Evolutionary conservation across 345 rosid species (phyloP), one percentile per base, ranked within the genome.

Genomic region (Streptanthus diversifolius): DNA sequence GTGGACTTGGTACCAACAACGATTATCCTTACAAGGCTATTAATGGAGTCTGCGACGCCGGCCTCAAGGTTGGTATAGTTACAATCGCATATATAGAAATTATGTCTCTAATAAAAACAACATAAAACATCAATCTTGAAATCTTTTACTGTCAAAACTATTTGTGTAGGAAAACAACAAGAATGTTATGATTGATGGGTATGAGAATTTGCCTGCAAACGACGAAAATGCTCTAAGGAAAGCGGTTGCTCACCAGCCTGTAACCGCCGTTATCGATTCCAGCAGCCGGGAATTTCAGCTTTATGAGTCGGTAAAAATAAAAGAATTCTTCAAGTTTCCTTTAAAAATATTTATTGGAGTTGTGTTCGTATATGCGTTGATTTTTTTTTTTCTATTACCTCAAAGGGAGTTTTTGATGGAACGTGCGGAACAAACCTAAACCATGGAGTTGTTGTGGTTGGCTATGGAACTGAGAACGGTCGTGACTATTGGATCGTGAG

Each of bases 401-500:
- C 4, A 48, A 14, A 73, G 75, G 68, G 67, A 51, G 60, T 72
- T 3, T 78, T 66, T 49, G 45, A 53, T 49, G 56, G 68, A 30
- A 1, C 56, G 0, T 74, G 78, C 24, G 73, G 71, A 51, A 58
- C 49, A 52, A 86, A 84, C 39, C 85, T 92, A 30, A 88, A 92
- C 81, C 96, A 90, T 56, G 96, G 95, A 0, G 89, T 85, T 40
- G 44, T 90, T 68, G 79, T 90, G 1, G 88, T 90, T 41, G 98
- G 98, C 5, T 92, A 83, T 14, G 96, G 86, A n/a, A 82, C 96
- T 0, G 87, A 92, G 82, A 72, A 49, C 2, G 81, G 45, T 25
- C 88, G 86, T 63, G 83, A 88, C n/a, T 92, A 90, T 51, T 92
- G 96, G 98, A 85, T 92, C 4, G 91, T 84, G 72, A 90, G 82